Conservation (phyloP, 2,329 filamentous ascomycete species). For the Westerdykella ornata region DNA sequence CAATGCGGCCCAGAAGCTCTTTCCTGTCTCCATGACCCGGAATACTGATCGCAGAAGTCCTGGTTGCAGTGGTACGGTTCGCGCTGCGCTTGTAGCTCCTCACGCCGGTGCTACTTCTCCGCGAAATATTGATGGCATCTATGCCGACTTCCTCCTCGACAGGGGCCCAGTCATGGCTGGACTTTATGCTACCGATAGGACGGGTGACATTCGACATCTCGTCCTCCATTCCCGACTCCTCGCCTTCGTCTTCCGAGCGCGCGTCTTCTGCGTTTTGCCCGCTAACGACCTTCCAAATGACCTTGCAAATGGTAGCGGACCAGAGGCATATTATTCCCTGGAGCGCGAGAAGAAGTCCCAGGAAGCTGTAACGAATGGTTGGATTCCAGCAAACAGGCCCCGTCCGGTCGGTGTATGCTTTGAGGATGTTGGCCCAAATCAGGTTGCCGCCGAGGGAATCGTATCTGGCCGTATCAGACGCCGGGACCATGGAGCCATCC, state of each 20-base stretch:
- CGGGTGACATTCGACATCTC: slow-evolving; percentile 34
- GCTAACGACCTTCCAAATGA: slow-evolving; percentile 71
- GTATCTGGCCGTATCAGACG: slow-evolving; percentile 45
- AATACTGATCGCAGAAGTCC: slow-evolving; percentile 51
- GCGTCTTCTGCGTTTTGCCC: slow-evolving; percentile 76
- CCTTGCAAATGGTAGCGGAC: slow-evolving; percentile 82
- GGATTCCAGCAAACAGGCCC: slow-evolving; percentile 75
- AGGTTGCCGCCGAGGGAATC: slow-evolving; percentile 37
- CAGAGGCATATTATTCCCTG: slow-evolving; percentile 77
- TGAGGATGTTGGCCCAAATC: slow-evolving; percentile 55
- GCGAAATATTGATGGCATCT: slow-evolving; percentile 61
- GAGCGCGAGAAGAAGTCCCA: slow-evolving; percentile 67
- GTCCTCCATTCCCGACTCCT: slow-evolving; percentile 64
- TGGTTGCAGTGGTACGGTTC: slow-evolving; percentile 47
- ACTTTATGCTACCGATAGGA: slow-evolving; percentile 22
- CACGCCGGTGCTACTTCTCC: slow-evolving; percentile 26
- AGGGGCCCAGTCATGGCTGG: slow-evolving; percentile 34
- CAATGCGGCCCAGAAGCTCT: slow-evolving; percentile 73
- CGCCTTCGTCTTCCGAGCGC: slow-evolving; percentile 78
- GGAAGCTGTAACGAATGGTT: slow-evolving; percentile 67
- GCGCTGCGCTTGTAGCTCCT: slow-evolving; percentile 45
- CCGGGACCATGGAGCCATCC: slow-evolving; percentile 50
- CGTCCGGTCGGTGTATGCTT: slow-evolving; percentile 64
- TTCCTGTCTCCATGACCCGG: slow-evolving; percentile 69
- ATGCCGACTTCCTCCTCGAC: slow-evolving; percentile 71